Percentiles rank a stretch among this genome's conserved stretches.
Evolutionary conservation across 208 protist species (phyloP).

Genomic region (Sergeia podlipaevii): DNA sequence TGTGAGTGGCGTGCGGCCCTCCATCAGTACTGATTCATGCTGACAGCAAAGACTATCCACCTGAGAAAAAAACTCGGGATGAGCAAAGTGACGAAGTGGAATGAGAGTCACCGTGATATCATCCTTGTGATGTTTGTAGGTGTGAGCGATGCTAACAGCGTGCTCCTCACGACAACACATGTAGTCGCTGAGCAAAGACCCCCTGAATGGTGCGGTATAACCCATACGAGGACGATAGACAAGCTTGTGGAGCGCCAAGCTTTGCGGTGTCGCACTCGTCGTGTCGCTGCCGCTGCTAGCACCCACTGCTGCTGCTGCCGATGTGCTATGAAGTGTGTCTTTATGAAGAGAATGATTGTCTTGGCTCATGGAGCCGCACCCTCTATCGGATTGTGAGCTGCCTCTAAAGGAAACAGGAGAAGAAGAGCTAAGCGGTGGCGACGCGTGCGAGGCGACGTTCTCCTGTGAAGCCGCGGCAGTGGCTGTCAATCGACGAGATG

Average conservation of each 20-base stretch:
- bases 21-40: constrained; percentile 84
- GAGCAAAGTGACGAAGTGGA: constrained; percentile 75
- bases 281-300: too few species aligned
- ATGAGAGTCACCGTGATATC: constrained; percentile 71
- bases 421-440: too few species aligned
- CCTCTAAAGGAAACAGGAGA: too few species aligned
- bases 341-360: too few species aligned
- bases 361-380: too few species aligned
- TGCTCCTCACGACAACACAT: constrained; percentile 30
- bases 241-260: constrained; percentile 6
- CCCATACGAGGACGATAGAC: constrained; percentile 43
- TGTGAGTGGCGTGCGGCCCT: constrained; percentile 64
- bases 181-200: constrained; percentile 47
- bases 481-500: too few species aligned
- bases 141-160: constrained; percentile 56
- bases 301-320: too few species aligned
- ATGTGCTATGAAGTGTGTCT: too few species aligned
- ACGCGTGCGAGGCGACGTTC: too few species aligned
- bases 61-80: constrained; percentile 79
- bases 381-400: too few species aligned
- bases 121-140: constrained; percentile 33
- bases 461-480: too few species aligned
- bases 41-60: constrained; percentile 74
- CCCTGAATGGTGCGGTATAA: constrained; percentile 62
- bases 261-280: background rate